Percentiles rank a stretch among this genome's conserved stretches.
Conservation (phyloP, 2,329 filamentous ascomycete species). For the Allantophomopsis cytisporea region DNA sequence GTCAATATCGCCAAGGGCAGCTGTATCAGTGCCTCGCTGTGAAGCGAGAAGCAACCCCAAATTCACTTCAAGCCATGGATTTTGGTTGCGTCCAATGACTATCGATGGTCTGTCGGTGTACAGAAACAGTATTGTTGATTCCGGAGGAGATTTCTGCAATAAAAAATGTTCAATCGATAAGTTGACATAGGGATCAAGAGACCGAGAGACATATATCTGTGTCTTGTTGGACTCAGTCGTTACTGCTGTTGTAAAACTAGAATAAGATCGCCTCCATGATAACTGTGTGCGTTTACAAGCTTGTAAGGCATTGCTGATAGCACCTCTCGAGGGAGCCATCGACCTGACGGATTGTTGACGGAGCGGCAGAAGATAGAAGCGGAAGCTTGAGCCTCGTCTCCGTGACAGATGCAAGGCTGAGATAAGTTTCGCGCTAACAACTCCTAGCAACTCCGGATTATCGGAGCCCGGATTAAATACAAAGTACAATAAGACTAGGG, state of each 20-base stretch:
- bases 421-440: no score
- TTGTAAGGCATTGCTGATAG: constrained; percentile 1
- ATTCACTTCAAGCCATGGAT: constrained; percentile 89
- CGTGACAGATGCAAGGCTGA: no score
- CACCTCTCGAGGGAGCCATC: constrained; percentile 17
- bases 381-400: no score
- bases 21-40: constrained; percentile 6
- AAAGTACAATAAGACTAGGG: no score
- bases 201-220: constrained; percentile 61
- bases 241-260: constrained; percentile 8
- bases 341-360: no score
- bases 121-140: constrained; percentile 69
- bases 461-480: no score
- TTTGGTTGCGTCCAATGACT: constrained; percentile 92
- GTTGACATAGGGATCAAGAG: constrained; percentile 70
- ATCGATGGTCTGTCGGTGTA: constrained; percentile 82
- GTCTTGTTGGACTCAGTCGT: constrained; percentile 28
- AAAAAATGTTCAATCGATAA: constrained; percentile 90
- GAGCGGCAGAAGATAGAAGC: no score
- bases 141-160: constrained; percentile 56
- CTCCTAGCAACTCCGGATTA: no score
- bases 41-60: constrained; percentile 39
- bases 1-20: constrained; percentile 21
- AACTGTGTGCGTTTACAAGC: no score
- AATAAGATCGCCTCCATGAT: constrained; percentile 3